phyloP scores from a whole-genome alignment of 2,329 filamentous ascomycete genomes.

The Ophiostoma tasmaniense region DNA sequence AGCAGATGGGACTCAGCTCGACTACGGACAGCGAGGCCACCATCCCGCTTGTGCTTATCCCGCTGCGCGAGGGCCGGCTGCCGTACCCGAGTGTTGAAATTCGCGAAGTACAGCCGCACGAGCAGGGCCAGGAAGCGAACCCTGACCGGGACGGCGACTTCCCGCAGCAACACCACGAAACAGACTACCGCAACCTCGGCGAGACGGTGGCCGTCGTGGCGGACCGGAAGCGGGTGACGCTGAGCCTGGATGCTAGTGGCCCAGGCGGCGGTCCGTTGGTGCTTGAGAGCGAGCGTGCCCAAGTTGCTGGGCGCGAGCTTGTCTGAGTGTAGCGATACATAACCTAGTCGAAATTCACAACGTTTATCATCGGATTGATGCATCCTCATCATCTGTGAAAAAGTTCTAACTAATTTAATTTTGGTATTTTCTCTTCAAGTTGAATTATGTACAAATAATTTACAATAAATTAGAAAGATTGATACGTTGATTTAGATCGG shows the following conservation, averaged over 20 bases:
- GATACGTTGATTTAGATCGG: too few relatives aligned
- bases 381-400: too few relatives aligned
- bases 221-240: constrained; percentile 62
- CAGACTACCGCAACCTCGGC: constrained; percentile 69
- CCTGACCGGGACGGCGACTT: constrained; percentile 8
- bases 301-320: constrained; percentile 26
- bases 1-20: constrained; percentile 27
- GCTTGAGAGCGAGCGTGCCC: constrained; percentile 48
- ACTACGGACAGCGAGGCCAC: constrained; percentile 43
- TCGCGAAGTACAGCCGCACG: constrained; percentile 42
- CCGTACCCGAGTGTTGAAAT: constrained; percentile 74
- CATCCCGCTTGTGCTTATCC: constrained; percentile 68
- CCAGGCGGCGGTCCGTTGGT: constrained; percentile 58
- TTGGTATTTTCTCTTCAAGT: too few relatives aligned
- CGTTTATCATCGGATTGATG: background rate
- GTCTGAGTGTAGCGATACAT: background rate
- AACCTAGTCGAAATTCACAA: background rate
- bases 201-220: constrained; percentile 68
- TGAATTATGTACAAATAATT: too few relatives aligned
- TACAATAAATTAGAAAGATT: too few relatives aligned
- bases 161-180: constrained; percentile 53
- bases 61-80: constrained; percentile 69
- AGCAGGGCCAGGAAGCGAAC: constrained; percentile 22
- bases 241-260: constrained; percentile 61
- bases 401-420: too few relatives aligned